Percentiles rank a stretch among this genome's conserved stretches.
These are phyloP conservation scores for Phialocephala sp. DNA, from an alignment of 2,329 filamentous ascomycete genomes.

Conservation along the genomic window DNA sequence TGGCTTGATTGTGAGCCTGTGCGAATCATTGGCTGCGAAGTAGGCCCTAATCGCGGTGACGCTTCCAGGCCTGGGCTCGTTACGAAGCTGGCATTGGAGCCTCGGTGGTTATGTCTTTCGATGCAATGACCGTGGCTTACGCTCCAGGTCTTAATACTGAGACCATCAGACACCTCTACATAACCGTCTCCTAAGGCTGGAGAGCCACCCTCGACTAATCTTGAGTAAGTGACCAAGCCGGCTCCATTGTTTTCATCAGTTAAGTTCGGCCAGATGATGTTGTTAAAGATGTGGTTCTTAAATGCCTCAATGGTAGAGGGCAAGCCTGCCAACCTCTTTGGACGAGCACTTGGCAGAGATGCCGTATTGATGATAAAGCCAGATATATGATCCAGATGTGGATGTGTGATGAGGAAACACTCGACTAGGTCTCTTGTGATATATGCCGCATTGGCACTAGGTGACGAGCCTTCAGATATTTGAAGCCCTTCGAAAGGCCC, in stretches of 20 bases:
- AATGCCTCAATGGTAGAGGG: conserved; percentile 90
- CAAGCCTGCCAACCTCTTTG: conserved; percentile 85
- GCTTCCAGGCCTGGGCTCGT: not conserved
- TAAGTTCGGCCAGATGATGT: conserved; percentile 96
- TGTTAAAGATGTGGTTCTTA: conserved; percentile 96
- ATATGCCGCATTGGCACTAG: conserved; percentile 80
- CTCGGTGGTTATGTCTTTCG: conserved; percentile 71
- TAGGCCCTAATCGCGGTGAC: conserved; percentile 4
- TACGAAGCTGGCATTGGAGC: conserved; percentile 46
- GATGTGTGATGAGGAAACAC: conserved; percentile 91
- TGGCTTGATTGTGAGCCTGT: conserved; percentile 5
- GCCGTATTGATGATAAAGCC: conserved; percentile 95
- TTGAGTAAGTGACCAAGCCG: conserved; percentile 87
- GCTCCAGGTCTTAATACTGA: conserved; percentile 86
- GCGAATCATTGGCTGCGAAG: not conserved
- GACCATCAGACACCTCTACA: conserved; percentile 83
- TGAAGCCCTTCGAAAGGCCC: conserved; percentile 84
- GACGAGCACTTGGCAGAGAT: conserved; percentile 76
- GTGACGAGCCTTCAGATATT: conserved; percentile 67
- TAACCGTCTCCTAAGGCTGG: conserved; percentile 85
- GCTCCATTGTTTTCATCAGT: conserved; percentile 96
- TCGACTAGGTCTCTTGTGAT: conserved; percentile 82
- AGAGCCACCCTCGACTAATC: conserved; percentile 87
- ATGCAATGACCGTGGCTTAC: conserved; percentile 92
- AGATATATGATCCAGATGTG: conserved; percentile 93